Base-by-base conservation (phyloP, 805 yeast genomes). In the Millerozyma acaciae region DNA sequence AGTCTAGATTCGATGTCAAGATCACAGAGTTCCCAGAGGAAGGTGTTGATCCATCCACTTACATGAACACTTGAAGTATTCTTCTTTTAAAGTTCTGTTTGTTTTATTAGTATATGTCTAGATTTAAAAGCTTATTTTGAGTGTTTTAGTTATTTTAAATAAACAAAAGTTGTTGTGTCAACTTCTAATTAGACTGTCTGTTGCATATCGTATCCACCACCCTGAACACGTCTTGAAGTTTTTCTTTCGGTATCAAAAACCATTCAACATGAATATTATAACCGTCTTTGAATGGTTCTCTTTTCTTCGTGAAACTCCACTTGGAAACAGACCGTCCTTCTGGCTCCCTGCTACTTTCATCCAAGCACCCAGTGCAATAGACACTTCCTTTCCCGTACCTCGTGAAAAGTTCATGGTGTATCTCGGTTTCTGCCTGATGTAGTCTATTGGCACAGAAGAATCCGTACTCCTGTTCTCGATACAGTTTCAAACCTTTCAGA, bases 31-130 rank as follows among this genome's bases (percentile, higher is more conserved):
- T 86, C 80, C 97, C 98, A 42, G 97, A 83, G 57, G 97, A 86
- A 61, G 97, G 97, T 65, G 87, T 90, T 53, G 98, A 93, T 62
- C 89, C 97, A 50, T 80, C 96, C 36, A 88, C 97, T 51, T 90
- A 90, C 72, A 89, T 93, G 95, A 90, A 90, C 79, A 84, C 95
- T 49, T 88, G 70, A 58, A n/a, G n/a, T 16, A 5, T 16, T n/a
- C n/a, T 14, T 14, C 14, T 19, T 28, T 17, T 19, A 18, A 14
- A 10, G 25, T 28, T 28, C 10, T 17, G 15, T 8, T 28, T 23
- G 8, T 16, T 30, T 12, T 16, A 16, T 26, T n/a, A n/a, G n/a
- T n/a, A 6, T 8, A 28, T 28, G 13, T 28, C 15, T 28, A 16
- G 29, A 17, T 16, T 12, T 28, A 17, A 33, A 33, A 33, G 28